Base-by-base conservation (phyloP, 129 eudicot species). In the Ambrosia trifida region DNA sequence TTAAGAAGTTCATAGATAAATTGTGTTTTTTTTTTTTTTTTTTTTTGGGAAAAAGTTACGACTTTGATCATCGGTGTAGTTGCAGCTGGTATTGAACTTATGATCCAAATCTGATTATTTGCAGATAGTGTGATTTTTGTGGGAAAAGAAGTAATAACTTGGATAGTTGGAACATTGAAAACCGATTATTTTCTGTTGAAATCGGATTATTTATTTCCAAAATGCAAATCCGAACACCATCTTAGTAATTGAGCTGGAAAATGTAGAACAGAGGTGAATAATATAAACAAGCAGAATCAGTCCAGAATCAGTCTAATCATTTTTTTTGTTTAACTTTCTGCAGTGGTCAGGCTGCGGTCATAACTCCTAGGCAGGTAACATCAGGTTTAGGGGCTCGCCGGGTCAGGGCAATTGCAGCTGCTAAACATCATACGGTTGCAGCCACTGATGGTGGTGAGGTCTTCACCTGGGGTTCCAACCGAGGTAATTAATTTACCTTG, bases 341-440 rank as follows among this genome's bases (percentile, higher is more conserved):
- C 90, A 93, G 99, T 68, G 99, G 99, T 62, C 99, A 95, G 75
- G 99, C 97, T 61, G 99, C 99, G 7, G 95, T 95, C 51, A 95
- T 95, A 73, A 95, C 99, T 78, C 99, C 99, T 5, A 86, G 99
- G 46, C 96, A 74, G 73, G 97, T 95, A 79, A 84, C 81, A 10
- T 76, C 88, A 33, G 99, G 99, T 61, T 82, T 95, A 79, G 99
- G 99, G 72, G 83, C 89, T 66, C 99, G 99, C 19, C 79, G 86
- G 33, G 97, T 95, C 7, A 95, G 79, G 74, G 89, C 95, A 66
- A 78, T 95, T 73, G 97, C 96, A 43, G 99, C 99, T 3, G 99
- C 97, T 68, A 95, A 95, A 81, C 99, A 95, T 81, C 99, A 95
- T 84, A 95, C 97, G 28, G 95, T 88, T 77, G 87, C 89, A 59